Evolutionary conservation across 768 basidiomycete genomes (phyloP).

Genomic region (Hygrocybe punicea): DNA sequence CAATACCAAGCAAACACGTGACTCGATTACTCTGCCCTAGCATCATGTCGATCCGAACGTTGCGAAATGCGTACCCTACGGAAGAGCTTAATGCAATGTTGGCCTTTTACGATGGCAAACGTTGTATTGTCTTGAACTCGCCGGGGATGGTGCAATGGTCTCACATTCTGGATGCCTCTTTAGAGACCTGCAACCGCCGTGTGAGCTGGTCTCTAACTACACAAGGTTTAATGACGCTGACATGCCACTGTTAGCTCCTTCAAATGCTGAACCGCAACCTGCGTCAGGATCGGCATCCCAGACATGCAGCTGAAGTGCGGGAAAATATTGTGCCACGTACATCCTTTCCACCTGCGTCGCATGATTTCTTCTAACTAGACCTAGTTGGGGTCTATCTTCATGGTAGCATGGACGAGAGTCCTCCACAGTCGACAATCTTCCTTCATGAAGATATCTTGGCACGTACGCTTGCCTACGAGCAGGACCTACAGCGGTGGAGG

Average conservation of each 20-base stretch:
- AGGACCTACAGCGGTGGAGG: conserved; percentile 14
- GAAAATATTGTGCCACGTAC: conserved; percentile 18
- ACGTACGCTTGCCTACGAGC: conserved; percentile 15
- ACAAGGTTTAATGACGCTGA: conserved; percentile 6
- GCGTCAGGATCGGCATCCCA: conserved; percentile 11
- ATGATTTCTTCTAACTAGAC: conserved; percentile 8
- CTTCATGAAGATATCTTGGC: conserved; percentile 16
- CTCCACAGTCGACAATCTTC: conserved; percentile 10
- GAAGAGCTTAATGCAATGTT: conserved; percentile 6
- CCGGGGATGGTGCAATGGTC: conserved; percentile 1
- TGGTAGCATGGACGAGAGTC: background rate
- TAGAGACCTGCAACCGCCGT: conserved; percentile 2
- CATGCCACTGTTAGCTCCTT: conserved; percentile 8
- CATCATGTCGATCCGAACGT: too few relatives aligned
- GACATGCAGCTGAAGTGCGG: conserved; percentile 13
- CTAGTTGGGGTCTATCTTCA: background rate
- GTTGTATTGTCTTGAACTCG: conserved; percentile 3
- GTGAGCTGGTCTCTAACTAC: conserved; percentile 6
- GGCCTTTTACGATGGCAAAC: conserved; percentile 9
- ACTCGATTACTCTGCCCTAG: too few relatives aligned
- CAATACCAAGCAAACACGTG: too few relatives aligned
- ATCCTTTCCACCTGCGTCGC: conserved; percentile 1
- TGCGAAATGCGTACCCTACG: background rate
- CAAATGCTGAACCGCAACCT: conserved; percentile 15
- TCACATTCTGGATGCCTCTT: conserved; percentile 5